phyloP scores from a whole-genome alignment of 192 early-diverging fungal genomes.

The Coemansia sp. region DNA sequence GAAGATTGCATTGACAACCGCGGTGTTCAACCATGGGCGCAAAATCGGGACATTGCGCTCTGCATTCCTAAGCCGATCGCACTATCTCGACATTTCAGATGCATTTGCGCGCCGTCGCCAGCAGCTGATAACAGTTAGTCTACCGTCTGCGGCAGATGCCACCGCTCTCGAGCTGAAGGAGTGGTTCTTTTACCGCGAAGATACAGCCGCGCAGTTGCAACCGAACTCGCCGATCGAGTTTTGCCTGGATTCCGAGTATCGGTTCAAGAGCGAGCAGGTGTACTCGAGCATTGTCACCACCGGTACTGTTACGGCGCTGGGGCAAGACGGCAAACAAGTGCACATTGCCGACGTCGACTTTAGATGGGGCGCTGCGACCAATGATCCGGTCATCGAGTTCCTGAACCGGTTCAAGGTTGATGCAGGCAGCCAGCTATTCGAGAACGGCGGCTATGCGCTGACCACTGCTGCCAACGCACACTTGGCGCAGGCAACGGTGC shows the following conservation, averaged over 20 bases:
- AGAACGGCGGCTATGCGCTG: constrained; percentile 59
- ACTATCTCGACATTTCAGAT: constrained; percentile 58
- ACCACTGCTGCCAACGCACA: neutral
- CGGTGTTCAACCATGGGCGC: neutral
- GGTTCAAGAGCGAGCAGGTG: constrained; percentile 55
- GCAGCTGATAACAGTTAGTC: constrained; percentile 62
- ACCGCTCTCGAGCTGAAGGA: constrained; percentile 76
- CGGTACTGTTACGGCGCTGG: constrained; percentile 59
- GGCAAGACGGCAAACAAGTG: constrained; percentile 55
- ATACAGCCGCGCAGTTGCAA: constrained; percentile 22
- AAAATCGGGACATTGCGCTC: constrained; percentile 48
- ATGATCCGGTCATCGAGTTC: constrained; percentile 81
- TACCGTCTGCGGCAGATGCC: constrained; percentile 67
- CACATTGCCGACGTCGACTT: constrained; percentile 80
- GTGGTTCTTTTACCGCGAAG: constrained; percentile 64
- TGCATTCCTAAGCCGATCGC: constrained; percentile 67
- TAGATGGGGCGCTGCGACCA: constrained; percentile 58
- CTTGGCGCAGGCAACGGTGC: constrained; percentile 35
- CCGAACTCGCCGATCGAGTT: constrained; percentile 74
- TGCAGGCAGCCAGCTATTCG: constrained; percentile 73
- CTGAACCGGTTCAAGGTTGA: constrained; percentile 67
- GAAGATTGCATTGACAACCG: neutral
- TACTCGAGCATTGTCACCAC: constrained; percentile 71
- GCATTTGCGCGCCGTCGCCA: constrained; percentile 70
- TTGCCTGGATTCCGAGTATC: constrained; percentile 67